Evolutionary conservation across 1,139 yeast genomes (phyloP).

Genomic region (Sugiyamaella castrensis): DNA sequence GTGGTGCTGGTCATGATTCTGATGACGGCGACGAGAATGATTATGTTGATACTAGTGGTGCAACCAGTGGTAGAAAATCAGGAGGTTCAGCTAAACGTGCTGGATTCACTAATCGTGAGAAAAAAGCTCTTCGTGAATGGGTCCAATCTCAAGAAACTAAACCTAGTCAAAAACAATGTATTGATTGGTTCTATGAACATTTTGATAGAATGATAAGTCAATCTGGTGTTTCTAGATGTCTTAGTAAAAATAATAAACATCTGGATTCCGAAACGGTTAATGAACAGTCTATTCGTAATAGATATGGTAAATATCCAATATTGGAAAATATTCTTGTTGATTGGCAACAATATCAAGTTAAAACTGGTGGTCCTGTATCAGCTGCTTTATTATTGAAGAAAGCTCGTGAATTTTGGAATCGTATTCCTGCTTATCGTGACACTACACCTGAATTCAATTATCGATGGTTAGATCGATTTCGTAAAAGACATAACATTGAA

Average conservation of each 20-base stretch:
- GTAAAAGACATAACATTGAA: constrained; percentile 14
- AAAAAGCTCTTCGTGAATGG: constrained; percentile 17
- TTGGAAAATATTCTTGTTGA: constrained; percentile 17
- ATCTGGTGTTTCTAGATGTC: constrained; percentile 17
- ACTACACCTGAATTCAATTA: constrained; percentile 15
- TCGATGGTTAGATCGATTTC: constrained; percentile 16
- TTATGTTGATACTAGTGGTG: background rate
- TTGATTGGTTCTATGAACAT: constrained; percentile 16
- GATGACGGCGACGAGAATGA: constrained; percentile 2
- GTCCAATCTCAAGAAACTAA: constrained; percentile 14
- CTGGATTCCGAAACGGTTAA: constrained; percentile 13
- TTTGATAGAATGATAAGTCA: constrained; percentile 15
- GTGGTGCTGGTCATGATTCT: background rate
- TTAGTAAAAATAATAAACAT: constrained; percentile 13
- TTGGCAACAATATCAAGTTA: constrained; percentile 14
- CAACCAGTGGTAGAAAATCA: background rate
- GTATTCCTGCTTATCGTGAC: constrained; percentile 16
- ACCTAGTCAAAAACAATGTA: constrained; percentile 15
- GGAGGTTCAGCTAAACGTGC: constrained; percentile 5
- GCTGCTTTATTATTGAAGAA: constrained; percentile 15
- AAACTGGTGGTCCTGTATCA: constrained; percentile 13
- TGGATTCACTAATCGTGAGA: constrained; percentile 16
- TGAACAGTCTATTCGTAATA: constrained; percentile 11
- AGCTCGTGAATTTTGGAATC: constrained; percentile 15
- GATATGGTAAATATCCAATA: constrained; percentile 17